A percentile compares a stretch with the other conserved stretches of the same genome.
Evolutionary conservation across 2,329 filamentous ascomycete genomes (phyloP).

Genomic region (Coniosporium tulheliwenetii): DNA sequence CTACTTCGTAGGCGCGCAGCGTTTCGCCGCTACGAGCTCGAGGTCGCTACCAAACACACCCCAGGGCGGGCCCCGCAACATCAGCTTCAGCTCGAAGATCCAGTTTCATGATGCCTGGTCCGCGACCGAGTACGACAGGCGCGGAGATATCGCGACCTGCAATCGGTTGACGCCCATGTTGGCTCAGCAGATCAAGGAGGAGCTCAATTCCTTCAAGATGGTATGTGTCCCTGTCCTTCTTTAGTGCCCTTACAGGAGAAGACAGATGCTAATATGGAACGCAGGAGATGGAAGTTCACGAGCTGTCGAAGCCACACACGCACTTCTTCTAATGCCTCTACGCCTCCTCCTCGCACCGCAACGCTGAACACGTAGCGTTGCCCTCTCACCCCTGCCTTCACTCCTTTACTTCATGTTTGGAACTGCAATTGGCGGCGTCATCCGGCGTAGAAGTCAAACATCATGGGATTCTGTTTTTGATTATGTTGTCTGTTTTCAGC

Average conservation of each 20-base stretch:
- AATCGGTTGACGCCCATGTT: constrained; percentile 94
- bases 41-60: constrained; percentile 73
- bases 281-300: constrained; percentile 99
- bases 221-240: constrained; percentile 36
- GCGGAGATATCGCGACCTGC: constrained; percentile 93
- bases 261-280: constrained; percentile 21
- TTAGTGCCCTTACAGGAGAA: neutral
- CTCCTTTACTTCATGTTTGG: no score
- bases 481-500: no score
- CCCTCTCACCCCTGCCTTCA: no score
- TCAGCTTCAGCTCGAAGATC: constrained; percentile 76
- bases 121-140: constrained; percentile 84
- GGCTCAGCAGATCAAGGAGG: constrained; percentile 98
- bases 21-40: constrained; percentile 52
- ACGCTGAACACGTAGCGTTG: constrained; percentile 62
- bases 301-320: constrained; percentile 97
- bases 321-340: constrained; percentile 80
- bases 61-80: constrained; percentile 44
- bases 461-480: no score
- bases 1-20: constrained; percentile 70
- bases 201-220: constrained; percentile 99
- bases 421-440: no score
- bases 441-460: no score
- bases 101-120: constrained; percentile 97
- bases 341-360: neutral